Conservation (phyloP, 331 rosid genomes). For the Saraca asoca region DNA sequence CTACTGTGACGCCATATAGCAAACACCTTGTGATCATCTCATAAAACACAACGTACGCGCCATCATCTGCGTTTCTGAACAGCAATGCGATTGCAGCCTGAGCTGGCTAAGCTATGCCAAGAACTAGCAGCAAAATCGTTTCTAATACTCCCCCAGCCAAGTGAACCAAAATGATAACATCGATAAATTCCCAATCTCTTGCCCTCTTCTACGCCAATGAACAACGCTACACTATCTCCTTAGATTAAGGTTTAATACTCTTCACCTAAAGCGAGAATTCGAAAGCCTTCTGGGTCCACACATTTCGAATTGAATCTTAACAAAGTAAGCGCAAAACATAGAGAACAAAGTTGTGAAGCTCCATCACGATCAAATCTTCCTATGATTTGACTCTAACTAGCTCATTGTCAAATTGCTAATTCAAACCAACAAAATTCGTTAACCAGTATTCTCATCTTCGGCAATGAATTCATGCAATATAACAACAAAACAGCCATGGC, state of each 20-base stretch:
- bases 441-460: neutral
- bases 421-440: neutral
- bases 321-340: neutral
- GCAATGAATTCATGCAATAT: neutral
- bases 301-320: neutral
- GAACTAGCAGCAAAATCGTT: neutral
- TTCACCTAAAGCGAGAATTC: neutral
- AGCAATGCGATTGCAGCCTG: neutral
- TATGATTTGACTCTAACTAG: neutral
- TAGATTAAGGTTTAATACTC: neutral
- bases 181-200: neutral
- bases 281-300: neutral
- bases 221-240: neutral
- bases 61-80: neutral
- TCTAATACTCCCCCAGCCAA: neutral
- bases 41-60: neutral
- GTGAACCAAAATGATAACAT: neutral
- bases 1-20: neutral
- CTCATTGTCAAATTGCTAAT: neutral
- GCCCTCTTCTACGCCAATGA: neutral
- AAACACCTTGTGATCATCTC: neutral
- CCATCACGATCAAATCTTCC: neutral
- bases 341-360: neutral
- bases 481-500: neutral
- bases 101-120: neutral